These are phyloP conservation scores for Dactylonectria macrodidyma DNA, from an alignment of 2,329 filamentous ascomycete species.

Conservation along the genomic window DNA sequence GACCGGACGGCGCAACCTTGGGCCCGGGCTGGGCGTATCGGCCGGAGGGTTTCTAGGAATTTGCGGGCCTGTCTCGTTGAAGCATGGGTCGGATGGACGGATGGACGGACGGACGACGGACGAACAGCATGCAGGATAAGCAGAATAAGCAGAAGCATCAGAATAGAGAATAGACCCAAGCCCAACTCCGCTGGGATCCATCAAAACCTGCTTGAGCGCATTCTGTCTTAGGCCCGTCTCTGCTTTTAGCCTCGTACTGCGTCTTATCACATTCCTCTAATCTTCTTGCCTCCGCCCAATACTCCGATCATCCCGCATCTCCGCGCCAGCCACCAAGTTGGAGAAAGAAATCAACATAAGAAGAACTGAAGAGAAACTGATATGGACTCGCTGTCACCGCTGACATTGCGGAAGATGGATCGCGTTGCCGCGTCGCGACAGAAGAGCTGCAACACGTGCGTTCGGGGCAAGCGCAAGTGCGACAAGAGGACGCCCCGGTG, in stretches of 20 bases:
- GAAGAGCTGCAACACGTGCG: constrained; percentile 66
- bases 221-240: neutral
- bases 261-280: neutral
- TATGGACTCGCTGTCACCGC: constrained; percentile 47
- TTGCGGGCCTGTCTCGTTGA: neutral
- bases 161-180: neutral
- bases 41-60: neutral
- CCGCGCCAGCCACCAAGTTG: too few relatives aligned
- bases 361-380: neutral
- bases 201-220: constrained; percentile 2
- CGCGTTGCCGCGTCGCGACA: constrained; percentile 61
- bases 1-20: constrained; percentile 33
- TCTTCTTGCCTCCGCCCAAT: neutral
- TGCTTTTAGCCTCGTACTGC: neutral
- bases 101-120: neutral
- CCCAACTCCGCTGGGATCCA: constrained; percentile 16
- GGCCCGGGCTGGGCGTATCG: constrained; percentile 32
- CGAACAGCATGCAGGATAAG: neutral
- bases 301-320: neutral
- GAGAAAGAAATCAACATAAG: too few relatives aligned
- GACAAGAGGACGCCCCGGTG: constrained; percentile 62
- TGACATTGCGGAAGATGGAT: constrained; percentile 49
- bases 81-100: neutral
- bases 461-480: constrained; percentile 63
- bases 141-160: neutral